Evolutionary conservation across 2,329 filamentous ascomycete genomes (phyloP).

Genomic region (Corynespora cassiicola): DNA sequence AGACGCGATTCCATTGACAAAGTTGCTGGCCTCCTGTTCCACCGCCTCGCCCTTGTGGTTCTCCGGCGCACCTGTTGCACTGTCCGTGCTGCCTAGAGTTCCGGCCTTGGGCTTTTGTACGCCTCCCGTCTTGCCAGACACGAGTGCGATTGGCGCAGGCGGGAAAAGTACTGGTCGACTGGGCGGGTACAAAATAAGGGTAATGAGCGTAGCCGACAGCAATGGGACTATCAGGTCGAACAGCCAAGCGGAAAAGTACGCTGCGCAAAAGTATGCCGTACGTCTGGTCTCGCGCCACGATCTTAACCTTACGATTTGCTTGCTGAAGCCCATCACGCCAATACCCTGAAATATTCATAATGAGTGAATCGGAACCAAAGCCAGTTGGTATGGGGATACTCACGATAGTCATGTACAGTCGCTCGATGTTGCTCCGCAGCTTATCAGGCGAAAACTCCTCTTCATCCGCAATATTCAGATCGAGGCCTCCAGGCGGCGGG

Average conservation of each 20-base stretch:
- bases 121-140: slow-evolving; percentile 72
- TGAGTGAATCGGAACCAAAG: slow-evolving; percentile 12
- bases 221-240: slow-evolving; percentile 74
- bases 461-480: slow-evolving; percentile 81
- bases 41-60: slow-evolving; percentile 84
- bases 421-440: slow-evolving; percentile 76
- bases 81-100: slow-evolving; percentile 76
- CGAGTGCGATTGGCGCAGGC: slow-evolving; percentile 76
- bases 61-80: slow-evolving; percentile 80
- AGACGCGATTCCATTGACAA: slow-evolving; percentile 75
- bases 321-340: slow-evolving; percentile 68
- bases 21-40: slow-evolving; percentile 81
- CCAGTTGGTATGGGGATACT: slow-evolving; percentile 7
- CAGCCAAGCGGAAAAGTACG: slow-evolving; percentile 71
- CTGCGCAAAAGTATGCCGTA: slow-evolving; percentile 70
- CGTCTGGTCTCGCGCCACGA: slow-evolving; percentile 79
- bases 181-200: slow-evolving; percentile 70
- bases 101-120: slow-evolving; percentile 79
- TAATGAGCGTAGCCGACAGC: slow-evolving; percentile 64
- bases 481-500: slow-evolving; percentile 70
- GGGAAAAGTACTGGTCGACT: slow-evolving; percentile 73
- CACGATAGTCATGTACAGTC: slow-evolving; percentile 79
- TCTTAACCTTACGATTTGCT: slow-evolving; percentile 77
- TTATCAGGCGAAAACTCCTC: slow-evolving; percentile 89
- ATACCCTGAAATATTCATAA: slow-evolving; percentile 57